Evolutionary conservation across 805 yeast species (phyloP).

Genomic region (Candida nitratophila): DNA sequence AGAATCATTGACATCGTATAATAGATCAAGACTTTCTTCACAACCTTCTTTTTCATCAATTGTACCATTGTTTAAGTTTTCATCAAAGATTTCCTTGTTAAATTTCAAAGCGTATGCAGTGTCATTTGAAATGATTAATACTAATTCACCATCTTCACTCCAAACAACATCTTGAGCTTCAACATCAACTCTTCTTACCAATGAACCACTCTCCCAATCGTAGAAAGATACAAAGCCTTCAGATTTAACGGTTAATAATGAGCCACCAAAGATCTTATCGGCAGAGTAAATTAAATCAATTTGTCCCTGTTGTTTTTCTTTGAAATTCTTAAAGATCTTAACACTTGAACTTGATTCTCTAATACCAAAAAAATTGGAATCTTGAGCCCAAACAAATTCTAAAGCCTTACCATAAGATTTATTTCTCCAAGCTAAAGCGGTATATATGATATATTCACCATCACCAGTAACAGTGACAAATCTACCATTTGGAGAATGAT

Average conservation of each 20-base stretch:
- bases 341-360: slow-evolving; percentile 63
- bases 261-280: slow-evolving; percentile 81
- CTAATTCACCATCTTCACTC: slow-evolving; percentile 90
- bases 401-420: slow-evolving; percentile 85
- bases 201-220: slow-evolving; percentile 85
- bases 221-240: slow-evolving; percentile 82
- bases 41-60: slow-evolving; percentile 81
- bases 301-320: slow-evolving; percentile 55
- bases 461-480: slow-evolving; percentile 97
- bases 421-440: slow-evolving; percentile 97
- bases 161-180: slow-evolving; percentile 79
- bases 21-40: slow-evolving; percentile 78
- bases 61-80: slow-evolving; percentile 50
- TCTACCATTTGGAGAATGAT: slow-evolving; percentile 95
- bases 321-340: slow-evolving; percentile 75
- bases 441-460: slow-evolving; percentile 93
- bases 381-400: slow-evolving; percentile 94
- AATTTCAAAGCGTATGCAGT: slow-evolving; percentile 73
- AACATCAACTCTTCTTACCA: slow-evolving; percentile 86
- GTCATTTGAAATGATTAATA: slow-evolving; percentile 65
- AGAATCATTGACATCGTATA: slow-evolving; percentile 74
- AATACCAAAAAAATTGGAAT: slow-evolving; percentile 80
- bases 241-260: slow-evolving; percentile 78
- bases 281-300: slow-evolving; percentile 65
- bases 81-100: slow-evolving; percentile 59